These are phyloP conservation scores for Phallus indusiatus DNA, from an alignment of 768 basidiomycete genomes.

Conservation along the genomic window DNA sequence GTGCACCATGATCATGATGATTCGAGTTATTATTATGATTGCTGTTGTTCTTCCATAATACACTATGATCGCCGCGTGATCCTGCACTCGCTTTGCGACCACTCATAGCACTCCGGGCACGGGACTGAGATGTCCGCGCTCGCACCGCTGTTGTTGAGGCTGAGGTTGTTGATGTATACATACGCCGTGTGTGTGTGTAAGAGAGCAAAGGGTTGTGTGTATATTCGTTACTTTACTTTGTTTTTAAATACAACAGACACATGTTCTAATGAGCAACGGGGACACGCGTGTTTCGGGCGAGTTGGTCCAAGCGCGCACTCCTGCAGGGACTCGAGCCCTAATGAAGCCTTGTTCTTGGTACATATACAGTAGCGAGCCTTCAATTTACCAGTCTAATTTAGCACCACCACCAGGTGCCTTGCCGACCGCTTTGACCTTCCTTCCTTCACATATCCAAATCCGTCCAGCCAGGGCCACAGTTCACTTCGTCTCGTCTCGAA, in stretches of 20 bases:
- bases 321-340: not conserved
- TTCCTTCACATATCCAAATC: conserved; percentile 76
- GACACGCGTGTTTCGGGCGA: no score
- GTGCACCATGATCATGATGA: not conserved
- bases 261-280: no score
- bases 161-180: not conserved
- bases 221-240: no score
- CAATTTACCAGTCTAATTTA: conserved; percentile 65
- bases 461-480: conserved; percentile 94
- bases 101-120: no score
- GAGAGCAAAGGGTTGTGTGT: no score
- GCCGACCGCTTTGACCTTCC: conserved; percentile 46
- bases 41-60: not conserved
- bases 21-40: not conserved
- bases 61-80: not conserved
- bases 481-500: conserved; percentile 76
- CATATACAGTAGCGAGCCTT: not conserved
- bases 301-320: no score
- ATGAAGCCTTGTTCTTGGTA: no score
- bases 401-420: conserved; percentile 26
- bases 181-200: no score
- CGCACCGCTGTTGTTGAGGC: not conserved
- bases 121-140: no score
- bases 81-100: not conserved
- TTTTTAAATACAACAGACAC: not conserved